These are phyloP conservation scores for Phytopythium litorale DNA, from an alignment of 352 stramenopile species.

Conservation along the genomic window DNA sequence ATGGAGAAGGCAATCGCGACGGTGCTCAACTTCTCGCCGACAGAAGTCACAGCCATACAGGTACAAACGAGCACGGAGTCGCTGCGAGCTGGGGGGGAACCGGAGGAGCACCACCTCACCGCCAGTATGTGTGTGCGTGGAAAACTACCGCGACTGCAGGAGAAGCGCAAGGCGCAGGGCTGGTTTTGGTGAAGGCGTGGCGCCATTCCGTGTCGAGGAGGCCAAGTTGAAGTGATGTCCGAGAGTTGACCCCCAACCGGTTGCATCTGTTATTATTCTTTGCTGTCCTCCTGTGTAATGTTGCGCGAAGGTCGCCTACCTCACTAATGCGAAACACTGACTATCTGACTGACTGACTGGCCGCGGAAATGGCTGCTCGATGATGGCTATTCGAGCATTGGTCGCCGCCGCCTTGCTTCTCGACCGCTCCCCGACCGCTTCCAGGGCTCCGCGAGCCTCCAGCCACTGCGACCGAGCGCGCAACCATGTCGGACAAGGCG, in stretches of 20 bases:
- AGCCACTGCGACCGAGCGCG: background rate
- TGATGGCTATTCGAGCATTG: background rate
- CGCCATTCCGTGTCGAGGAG: background rate
- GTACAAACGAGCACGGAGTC: slow-evolving; percentile 9
- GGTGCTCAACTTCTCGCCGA: slow-evolving; percentile 79
- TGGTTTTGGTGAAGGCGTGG: slow-evolving; percentile 56
- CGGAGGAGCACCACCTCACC: background rate
- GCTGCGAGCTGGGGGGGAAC: background rate
- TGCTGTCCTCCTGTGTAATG: background rate
- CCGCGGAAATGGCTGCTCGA: background rate
- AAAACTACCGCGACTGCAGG: slow-evolving; percentile 11
- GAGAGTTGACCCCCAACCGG: background rate
- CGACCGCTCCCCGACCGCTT: background rate
- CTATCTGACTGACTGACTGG: background rate
- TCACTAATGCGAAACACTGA: background rate
- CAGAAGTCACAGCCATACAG: slow-evolving; percentile 60
- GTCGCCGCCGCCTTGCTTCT: background rate
- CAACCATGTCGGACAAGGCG: slow-evolving; percentile 28
- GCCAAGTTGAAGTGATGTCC: background rate
- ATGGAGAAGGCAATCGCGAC: slow-evolving; percentile 89
- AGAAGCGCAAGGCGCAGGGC: slow-evolving; percentile 57
- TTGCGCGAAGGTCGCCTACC: background rate
- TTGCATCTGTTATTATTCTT: background rate
- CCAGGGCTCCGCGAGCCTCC: background rate
- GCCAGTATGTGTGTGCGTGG: background rate